Conservation (phyloP, 208 protist genomes). For the Leishmania guyanensis region DNA sequence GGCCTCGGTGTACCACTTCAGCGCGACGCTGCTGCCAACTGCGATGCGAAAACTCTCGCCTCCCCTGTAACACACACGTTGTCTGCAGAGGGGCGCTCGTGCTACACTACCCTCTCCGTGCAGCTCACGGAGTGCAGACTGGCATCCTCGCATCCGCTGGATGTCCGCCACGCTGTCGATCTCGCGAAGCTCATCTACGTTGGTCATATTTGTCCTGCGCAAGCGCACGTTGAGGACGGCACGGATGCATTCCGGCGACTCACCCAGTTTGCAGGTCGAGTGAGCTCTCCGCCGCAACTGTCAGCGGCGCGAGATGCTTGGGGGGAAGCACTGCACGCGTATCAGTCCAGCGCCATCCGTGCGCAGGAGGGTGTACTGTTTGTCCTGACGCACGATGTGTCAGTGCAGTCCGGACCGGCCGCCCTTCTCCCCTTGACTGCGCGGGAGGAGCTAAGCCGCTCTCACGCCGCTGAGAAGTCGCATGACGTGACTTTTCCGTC, state of each 20-base stretch:
- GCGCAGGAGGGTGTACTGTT: conserved; percentile 30
- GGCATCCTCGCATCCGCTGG: conserved; percentile 24
- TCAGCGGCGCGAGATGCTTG: not conserved
- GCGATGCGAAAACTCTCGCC: too few species aligned
- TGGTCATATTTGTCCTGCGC: conserved; percentile 19
- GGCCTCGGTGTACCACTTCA: not conserved
- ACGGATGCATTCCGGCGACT: conserved; percentile 26
- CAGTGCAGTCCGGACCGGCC: not conserved
- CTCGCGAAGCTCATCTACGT: conserved; percentile 14
- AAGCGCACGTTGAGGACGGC: conserved; percentile 37
- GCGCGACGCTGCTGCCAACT: not conserved
- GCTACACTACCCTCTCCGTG: conserved; percentile 9
- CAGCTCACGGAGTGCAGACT: conserved; percentile 7
- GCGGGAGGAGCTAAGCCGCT: conserved; percentile 13
- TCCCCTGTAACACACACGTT: not conserved
- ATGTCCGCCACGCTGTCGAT: conserved; percentile 22
- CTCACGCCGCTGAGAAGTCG: conserved; percentile 10
- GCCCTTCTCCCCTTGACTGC: conserved; percentile 4
- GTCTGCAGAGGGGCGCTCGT: not conserved
- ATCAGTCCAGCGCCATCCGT: conserved; percentile 17
- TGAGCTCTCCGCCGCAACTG: not conserved
- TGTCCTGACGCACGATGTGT: conserved; percentile 16
- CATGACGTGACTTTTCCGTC: not conserved
- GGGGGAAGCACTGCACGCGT: conserved; percentile 14
- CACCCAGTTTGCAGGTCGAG: not conserved